Evolutionary conservation across 495 filamentous ascomycete species (phyloP).

Genomic region (Neurospora intermedia): DNA sequence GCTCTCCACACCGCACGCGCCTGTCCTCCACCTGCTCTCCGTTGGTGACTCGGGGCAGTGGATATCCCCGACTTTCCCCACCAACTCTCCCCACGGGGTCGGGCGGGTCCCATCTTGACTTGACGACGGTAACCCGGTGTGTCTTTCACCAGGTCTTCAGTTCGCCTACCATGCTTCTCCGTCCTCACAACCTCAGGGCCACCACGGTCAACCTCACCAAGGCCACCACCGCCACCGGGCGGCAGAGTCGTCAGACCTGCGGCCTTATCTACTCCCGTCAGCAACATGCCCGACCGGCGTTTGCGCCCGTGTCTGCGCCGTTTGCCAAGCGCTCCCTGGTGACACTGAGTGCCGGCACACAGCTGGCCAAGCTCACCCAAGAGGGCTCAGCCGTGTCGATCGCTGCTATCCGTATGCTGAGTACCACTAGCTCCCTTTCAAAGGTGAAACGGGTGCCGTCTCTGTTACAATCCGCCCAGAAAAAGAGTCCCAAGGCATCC

Average conservation of each 20-base stretch:
- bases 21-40: background rate
- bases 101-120: background rate
- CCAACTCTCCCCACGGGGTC: background rate
- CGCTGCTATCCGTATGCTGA: conserved; percentile 2
- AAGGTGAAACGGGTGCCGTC: conserved; percentile 13
- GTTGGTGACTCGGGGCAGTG: background rate
- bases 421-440: background rate
- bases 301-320: background rate
- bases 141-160: background rate
- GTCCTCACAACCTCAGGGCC: conserved; percentile 9
- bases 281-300: background rate
- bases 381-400: conserved; percentile 4
- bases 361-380: conserved; percentile 8
- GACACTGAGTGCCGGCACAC: conserved; percentile 11
- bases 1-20: background rate
- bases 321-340: conserved; percentile 15
- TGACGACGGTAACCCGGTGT: background rate
- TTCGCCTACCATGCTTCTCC: conserved; percentile 11
- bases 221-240: background rate
- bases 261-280: conserved; percentile 12
- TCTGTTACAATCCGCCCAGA: conserved; percentile 1
- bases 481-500: background rate
- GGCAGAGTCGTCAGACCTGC: conserved; percentile 18
- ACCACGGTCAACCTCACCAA: background rate
- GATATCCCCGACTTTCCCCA: background rate